Percentiles rank a stretch among this genome's conserved stretches.
phyloP scores from a whole-genome alignment of 2,329 filamentous ascomycete species.

The Hansfordia pulvinata region DNA sequence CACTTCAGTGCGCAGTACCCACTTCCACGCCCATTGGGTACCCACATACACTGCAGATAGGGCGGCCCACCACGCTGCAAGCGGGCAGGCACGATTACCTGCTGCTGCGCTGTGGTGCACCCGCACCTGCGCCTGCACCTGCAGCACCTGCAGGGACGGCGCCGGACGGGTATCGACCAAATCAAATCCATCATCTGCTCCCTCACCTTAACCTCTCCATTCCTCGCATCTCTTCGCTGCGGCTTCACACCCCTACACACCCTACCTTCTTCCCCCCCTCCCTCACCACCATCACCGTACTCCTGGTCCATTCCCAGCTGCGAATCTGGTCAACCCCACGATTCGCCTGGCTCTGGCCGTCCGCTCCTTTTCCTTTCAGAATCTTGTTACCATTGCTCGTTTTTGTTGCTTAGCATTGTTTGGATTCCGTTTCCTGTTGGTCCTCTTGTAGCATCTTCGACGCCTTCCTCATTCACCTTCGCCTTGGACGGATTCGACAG shows the following conservation, averaged over 20 bases:
- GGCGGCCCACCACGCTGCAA: no score
- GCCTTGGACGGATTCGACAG: no score
- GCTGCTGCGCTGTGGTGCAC: no score
- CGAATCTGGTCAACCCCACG: slow-evolving; percentile 25
- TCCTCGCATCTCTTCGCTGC: slow-evolving; percentile 13
- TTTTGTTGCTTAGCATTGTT: slow-evolving; percentile 11
- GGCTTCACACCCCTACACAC: slow-evolving; percentile 15
- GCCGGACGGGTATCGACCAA: no score
- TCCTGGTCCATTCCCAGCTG: slow-evolving; percentile 43
- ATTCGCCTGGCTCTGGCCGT: slow-evolving; percentile 47
- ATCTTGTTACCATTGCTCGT: slow-evolving; percentile 8
- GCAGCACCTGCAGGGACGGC: slow-evolving; percentile 9
- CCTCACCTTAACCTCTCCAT: slow-evolving; percentile 14
- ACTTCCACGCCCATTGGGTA: no score
- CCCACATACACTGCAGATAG: no score
- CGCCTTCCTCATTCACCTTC: no score
- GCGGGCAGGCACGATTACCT: no score
- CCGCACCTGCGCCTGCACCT: slow-evolving; percentile 9
- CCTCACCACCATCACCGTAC: slow-evolving; percentile 10
- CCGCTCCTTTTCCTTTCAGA: slow-evolving; percentile 36
- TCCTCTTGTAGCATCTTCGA: slow-evolving; percentile 12
- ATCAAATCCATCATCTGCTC: slow-evolving; percentile 10
- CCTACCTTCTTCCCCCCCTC: slow-evolving; percentile 15
- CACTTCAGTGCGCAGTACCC: no score
- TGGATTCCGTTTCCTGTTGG: slow-evolving; percentile 12